Percentiles rank a stretch among this genome's conserved stretches.
These are phyloP conservation scores for Nemania sp. DNA, from an alignment of 2,329 filamentous ascomycete species.

Conservation along the genomic window DNA sequence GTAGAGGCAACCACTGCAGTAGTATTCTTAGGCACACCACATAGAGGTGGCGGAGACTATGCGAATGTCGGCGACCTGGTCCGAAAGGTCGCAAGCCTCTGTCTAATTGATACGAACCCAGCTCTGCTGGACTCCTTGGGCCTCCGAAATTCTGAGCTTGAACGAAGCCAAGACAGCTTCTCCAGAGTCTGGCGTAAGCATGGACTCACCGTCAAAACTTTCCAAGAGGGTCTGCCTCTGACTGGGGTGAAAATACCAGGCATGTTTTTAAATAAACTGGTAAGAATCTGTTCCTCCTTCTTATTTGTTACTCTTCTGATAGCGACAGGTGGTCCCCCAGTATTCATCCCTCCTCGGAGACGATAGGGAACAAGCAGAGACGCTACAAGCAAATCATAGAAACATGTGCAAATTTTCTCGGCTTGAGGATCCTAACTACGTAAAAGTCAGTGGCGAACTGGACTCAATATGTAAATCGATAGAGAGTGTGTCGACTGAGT, in stretches of 20 bases:
- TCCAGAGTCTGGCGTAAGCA: neutral
- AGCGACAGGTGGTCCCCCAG: neutral
- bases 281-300: neutral
- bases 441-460: neutral
- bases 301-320: too few species aligned
- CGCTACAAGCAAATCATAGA: neutral
- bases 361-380: neutral
- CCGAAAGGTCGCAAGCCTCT: neutral
- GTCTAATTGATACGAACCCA: neutral
- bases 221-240: neutral
- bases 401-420: neutral
- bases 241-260: too few species aligned
- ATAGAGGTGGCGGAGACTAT: neutral
- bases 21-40: slow-evolving; percentile 1
- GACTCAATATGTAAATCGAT: too few species aligned
- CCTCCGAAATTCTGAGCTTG: neutral
- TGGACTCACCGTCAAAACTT: neutral
- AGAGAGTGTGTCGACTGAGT: too few species aligned
- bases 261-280: too few species aligned
- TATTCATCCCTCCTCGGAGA: neutral
- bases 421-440: neutral
- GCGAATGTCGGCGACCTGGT: neutral
- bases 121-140: neutral
- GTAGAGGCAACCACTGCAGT: neutral
- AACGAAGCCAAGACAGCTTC: neutral